A percentile compares a stretch with the other conserved stretches of the same genome.
Conservation (phyloP, 2,329 filamentous ascomycete genomes). For the Epichloe baconii region DNA sequence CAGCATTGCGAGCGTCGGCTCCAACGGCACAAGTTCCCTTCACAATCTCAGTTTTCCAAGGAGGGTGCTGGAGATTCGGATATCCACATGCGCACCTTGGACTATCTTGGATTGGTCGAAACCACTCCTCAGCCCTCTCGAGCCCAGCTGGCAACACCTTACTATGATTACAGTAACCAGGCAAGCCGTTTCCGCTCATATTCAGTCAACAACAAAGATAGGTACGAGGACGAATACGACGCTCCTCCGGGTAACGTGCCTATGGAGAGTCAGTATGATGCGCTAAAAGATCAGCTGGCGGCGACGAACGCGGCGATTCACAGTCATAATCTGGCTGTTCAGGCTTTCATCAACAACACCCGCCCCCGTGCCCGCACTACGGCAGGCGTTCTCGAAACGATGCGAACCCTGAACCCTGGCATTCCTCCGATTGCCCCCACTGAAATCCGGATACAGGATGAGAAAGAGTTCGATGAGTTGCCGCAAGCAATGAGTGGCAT, state of each 20-base stretch:
- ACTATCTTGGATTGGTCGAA: slow-evolving; percentile 90
- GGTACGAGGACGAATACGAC: slow-evolving; percentile 76
- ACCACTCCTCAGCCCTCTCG: slow-evolving; percentile 76
- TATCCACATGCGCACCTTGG: slow-evolving; percentile 77
- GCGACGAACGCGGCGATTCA: slow-evolving; percentile 61
- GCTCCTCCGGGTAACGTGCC: slow-evolving; percentile 27
- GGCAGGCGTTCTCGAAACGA: slow-evolving; percentile 78
- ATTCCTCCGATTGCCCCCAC: slow-evolving; percentile 64
- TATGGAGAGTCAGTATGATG: slow-evolving; percentile 46
- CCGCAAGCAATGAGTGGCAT: slow-evolving; percentile 73
- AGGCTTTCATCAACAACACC: slow-evolving; percentile 78
- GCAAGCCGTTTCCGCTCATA: slow-evolving; percentile 89
- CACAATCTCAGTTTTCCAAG: slow-evolving; percentile 73
- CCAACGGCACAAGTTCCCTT: slow-evolving; percentile 77
- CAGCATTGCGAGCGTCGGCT: slow-evolving; percentile 73
- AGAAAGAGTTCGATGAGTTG: slow-evolving; percentile 67
- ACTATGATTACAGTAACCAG: slow-evolving; percentile 63
- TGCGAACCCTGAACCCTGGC: slow-evolving; percentile 49
- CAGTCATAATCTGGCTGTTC: slow-evolving; percentile 85
- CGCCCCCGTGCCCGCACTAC: slow-evolving; percentile 74
- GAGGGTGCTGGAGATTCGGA: slow-evolving; percentile 79
- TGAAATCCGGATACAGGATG: slow-evolving; percentile 62
- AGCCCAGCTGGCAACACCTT: slow-evolving; percentile 61
- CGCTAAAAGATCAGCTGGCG: slow-evolving; percentile 49
- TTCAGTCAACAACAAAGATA: slow-evolving; percentile 96